A percentile compares a stretch with the other conserved stretches of the same genome.
These are phyloP conservation scores for Globisporangium heterothallicum DNA, from an alignment of 352 stramenopile genomes.

Conservation along the genomic window DNA sequence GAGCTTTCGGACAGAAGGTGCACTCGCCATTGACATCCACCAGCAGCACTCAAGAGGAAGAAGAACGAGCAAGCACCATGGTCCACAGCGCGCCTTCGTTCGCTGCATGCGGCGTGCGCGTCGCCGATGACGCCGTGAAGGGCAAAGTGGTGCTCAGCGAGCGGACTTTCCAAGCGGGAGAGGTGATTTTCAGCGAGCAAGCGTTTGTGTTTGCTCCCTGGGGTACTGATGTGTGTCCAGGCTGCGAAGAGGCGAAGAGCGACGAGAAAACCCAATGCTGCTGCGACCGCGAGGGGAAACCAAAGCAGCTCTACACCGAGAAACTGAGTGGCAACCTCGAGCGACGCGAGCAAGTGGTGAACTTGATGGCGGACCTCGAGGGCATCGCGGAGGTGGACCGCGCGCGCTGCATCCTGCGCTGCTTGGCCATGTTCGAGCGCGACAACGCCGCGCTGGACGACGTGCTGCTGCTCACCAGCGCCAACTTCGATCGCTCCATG, in stretches of 20 bases:
- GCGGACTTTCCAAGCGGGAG: conserved; percentile 43
- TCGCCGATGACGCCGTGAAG: conserved; percentile 43
- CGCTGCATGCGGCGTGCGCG: conserved; percentile 43
- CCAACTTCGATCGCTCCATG: conserved; percentile 34
- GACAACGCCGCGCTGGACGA: conserved; percentile 36
- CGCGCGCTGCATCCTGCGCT: conserved; percentile 65
- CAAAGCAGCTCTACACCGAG: conserved; percentile 32
- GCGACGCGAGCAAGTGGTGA: conserved; percentile 48
- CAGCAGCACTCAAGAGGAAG: background rate
- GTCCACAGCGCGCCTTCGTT: conserved; percentile 30
- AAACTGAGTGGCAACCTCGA: conserved; percentile 34
- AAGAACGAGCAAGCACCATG: too few species aligned
- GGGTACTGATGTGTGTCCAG: conserved; percentile 56
- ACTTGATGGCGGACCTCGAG: conserved; percentile 47
- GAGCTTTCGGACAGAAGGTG: too few species aligned
- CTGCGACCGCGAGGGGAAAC: conserved; percentile 32
- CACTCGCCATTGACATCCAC: background rate
- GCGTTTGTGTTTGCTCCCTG: conserved; percentile 69
- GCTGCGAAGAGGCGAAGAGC: conserved; percentile 39
- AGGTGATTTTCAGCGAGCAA: conserved; percentile 73
- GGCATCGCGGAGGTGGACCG: conserved; percentile 68
- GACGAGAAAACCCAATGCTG: conserved; percentile 13
- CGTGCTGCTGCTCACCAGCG: conserved; percentile 41
- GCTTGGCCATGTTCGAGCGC: conserved; percentile 48
- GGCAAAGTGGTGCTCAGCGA: conserved; percentile 58